Base-by-base conservation (phyloP, 148 eudicot genomes). In the Tetragonia tetragonoides region DNA sequence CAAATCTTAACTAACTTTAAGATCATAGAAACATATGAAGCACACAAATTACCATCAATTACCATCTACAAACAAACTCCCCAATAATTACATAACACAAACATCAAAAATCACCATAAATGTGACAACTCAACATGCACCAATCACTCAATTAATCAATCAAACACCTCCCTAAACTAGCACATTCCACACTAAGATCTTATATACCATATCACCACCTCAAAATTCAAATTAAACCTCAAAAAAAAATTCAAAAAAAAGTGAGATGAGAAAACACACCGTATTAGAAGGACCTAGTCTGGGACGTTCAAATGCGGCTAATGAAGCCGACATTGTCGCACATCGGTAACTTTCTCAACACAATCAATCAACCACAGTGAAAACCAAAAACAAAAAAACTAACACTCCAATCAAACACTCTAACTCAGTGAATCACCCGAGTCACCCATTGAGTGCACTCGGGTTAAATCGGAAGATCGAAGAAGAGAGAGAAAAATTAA, bases 271-370 rank as follows among this genome's bases (percentile, higher is more conserved):
- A 67, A 83, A 54, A 56, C 39, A 68, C 79, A 87, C 91, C 86
- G 90, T 86, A 76, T 85, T 90, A 0, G 90, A 78, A 79, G 85
- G 74, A 70, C 89, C 93, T 34, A 83, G 71, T 73, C 90, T 81
- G 12, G 91, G 87, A 34, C 93, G 88, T 62, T 87, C 89, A 74
- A 88, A 84, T 68, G 88, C 82, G 5, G 89, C 80, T 77, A 85
- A 77, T 38, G 91, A 69, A 75, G 89, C 85, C 72, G 91, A 86
- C 88, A 84, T 90, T 83, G 47, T 66, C 68, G 69, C 81, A 80
- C 85, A 78, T 84, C 84, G 76, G 57, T 37, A 67, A 56, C 57
- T 15, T 23, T 6, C 24, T 21, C 20, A 69, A 24, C 49, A 56
- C 60, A 57, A 24, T 28, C 15, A 65, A 24, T 56, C 16, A 65